phyloP scores from a whole-genome alignment of 2,329 filamentous ascomycete species.

The Penicillium janthinellum region DNA sequence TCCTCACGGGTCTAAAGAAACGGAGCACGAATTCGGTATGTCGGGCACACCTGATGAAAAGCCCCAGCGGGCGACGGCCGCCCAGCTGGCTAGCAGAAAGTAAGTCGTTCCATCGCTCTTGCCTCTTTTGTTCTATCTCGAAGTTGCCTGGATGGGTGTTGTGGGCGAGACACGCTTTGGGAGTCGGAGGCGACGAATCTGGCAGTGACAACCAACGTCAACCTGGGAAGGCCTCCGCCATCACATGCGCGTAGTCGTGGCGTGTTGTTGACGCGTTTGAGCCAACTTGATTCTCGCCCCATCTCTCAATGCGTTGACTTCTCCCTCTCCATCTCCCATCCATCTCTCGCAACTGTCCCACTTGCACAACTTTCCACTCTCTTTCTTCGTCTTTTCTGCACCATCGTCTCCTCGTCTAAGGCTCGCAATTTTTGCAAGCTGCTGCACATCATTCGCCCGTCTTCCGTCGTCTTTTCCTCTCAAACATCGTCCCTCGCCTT shows the following conservation, averaged over 20 bases:
- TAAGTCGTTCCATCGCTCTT: constrained; percentile 43
- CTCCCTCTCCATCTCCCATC: background rate
- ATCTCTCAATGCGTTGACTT: background rate
- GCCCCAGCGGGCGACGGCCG: constrained; percentile 55
- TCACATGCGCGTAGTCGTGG: background rate
- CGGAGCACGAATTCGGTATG: constrained; percentile 38
- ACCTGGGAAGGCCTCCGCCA: background rate
- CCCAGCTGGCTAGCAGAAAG: constrained; percentile 58
- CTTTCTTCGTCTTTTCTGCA: too few species aligned
- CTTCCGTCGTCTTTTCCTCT: background rate
- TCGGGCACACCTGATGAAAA: constrained; percentile 47
- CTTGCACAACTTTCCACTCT: too few species aligned
- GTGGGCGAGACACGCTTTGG: background rate
- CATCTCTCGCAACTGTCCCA: background rate
- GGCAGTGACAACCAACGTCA: background rate
- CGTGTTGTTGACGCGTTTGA: background rate
- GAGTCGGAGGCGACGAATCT: background rate
- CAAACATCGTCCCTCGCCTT: background rate
- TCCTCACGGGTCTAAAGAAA: constrained; percentile 40
- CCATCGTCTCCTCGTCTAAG: too few species aligned
- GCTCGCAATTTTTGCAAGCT: background rate
- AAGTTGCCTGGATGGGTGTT: background rate
- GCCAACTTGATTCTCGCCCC: background rate
- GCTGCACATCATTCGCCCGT: background rate
- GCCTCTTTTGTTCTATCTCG: background rate